Percentiles rank a stretch among this genome's conserved stretches.
phyloP scores from a whole-genome alignment of 2,329 filamentous ascomycete species.

The Chaetomiaceae sp. region DNA sequence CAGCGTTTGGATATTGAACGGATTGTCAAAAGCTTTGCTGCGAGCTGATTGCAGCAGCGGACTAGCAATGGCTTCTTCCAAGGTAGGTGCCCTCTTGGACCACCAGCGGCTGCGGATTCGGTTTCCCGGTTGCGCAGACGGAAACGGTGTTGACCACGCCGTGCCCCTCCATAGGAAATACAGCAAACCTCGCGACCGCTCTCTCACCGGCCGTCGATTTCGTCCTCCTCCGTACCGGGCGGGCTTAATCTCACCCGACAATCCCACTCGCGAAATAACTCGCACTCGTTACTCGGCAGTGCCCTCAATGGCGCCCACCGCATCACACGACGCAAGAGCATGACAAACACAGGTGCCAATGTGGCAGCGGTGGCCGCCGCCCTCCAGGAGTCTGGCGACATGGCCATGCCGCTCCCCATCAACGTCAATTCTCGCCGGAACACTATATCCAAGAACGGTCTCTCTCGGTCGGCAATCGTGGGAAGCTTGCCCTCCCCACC shows the following conservation, averaged over 20 bases:
- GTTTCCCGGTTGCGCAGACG: slow-evolving; percentile 27
- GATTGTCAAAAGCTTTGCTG: slow-evolving; percentile 18
- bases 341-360: slow-evolving; percentile 69
- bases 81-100: slow-evolving; percentile 25
- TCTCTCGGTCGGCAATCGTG: slow-evolving; percentile 48
- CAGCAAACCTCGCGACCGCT: slow-evolving; percentile 64
- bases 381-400: slow-evolving; percentile 61
- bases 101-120: slow-evolving; percentile 10
- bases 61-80: slow-evolving; percentile 33
- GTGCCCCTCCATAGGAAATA: slow-evolving; percentile 53
- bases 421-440: slow-evolving; percentile 58
- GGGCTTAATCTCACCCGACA: slow-evolving; percentile 54
- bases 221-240: slow-evolving; percentile 54
- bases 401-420: slow-evolving; percentile 53
- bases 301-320: slow-evolving; percentile 78
- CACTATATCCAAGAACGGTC: slow-evolving; percentile 61
- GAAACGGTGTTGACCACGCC: slow-evolving; percentile 37
- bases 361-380: slow-evolving; percentile 72
- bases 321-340: slow-evolving; percentile 89
- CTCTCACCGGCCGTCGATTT: slow-evolving; percentile 57
- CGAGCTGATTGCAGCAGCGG: slow-evolving; percentile 17
- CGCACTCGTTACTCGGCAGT: slow-evolving; percentile 73
- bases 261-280: slow-evolving; percentile 69
- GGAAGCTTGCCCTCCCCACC: slow-evolving; percentile 61
- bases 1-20: slow-evolving; percentile 21